Conservation (phyloP, 1,284 basidiomycete genomes). For the Tausonia pullulans region DNA sequence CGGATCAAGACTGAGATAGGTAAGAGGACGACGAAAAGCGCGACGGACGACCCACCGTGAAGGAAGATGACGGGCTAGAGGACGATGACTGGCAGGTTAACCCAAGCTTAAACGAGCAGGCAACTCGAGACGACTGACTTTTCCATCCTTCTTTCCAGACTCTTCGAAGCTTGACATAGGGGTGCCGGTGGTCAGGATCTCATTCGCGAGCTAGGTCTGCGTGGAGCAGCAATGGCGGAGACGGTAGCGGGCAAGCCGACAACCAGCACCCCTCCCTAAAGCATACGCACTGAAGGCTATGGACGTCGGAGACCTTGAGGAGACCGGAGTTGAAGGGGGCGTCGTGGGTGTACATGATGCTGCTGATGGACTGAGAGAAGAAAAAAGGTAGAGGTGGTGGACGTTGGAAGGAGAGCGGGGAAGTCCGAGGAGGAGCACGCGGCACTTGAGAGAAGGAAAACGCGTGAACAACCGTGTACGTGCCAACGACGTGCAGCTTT, state of each 20-base stretch:
- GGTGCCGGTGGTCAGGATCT: not conserved
- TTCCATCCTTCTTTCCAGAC: constrained; percentile 61
- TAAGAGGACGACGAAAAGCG: constrained; percentile 4
- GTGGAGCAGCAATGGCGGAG: not conserved
- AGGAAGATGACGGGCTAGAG: constrained; percentile 57
- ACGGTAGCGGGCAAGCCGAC: not conserved
- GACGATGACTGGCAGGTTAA: constrained; percentile 17
- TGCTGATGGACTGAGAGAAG: not conserved
- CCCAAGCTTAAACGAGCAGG: constrained; percentile 1
- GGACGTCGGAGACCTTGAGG: constrained; percentile 62
- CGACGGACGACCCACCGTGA: constrained; percentile 44
- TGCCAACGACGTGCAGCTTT: no score
- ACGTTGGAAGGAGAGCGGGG: no score
- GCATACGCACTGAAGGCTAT: constrained; percentile 59
- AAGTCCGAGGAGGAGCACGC: no score
- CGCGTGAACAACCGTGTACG: no score
- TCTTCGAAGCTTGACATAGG: constrained; percentile 54
- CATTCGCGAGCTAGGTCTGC: not conserved
- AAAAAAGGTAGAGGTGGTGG: not conserved
- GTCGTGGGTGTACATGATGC: constrained; percentile 45
- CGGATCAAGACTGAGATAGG: not conserved
- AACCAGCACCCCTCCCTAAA: not conserved
- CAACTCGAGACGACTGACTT: constrained; percentile 47
- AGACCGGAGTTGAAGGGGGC: constrained; percentile 53
- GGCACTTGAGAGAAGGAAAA: no score